Evolutionary conservation across 2,329 filamentous ascomycete genomes (phyloP).

Genomic region (Fusarium sp.): DNA sequence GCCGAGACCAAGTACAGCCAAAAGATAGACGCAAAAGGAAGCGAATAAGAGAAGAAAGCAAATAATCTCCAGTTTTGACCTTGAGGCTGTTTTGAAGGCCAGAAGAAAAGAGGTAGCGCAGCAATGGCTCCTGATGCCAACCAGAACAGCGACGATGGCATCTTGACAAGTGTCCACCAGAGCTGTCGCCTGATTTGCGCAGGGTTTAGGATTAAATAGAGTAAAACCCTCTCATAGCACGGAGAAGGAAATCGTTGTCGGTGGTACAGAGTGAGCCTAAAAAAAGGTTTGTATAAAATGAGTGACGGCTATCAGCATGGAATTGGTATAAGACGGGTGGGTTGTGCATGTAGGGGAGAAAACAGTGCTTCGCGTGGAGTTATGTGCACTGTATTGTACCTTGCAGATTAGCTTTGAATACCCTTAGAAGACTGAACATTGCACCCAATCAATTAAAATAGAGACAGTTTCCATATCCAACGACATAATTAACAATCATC

Average conservation of each 20-base stretch:
- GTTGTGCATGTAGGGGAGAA: slow-evolving; percentile 21
- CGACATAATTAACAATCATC: not conserved
- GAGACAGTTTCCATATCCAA: no score
- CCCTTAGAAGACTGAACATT: not conserved
- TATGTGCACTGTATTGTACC: slow-evolving; percentile 35
- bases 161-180: slow-evolving; percentile 48
- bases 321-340: slow-evolving; percentile 24
- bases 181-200: not conserved
- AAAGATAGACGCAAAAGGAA: slow-evolving; percentile 39
- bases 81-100: slow-evolving; percentile 13
- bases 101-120: slow-evolving; percentile 28
- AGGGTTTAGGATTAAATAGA: no score
- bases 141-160: slow-evolving; percentile 39
- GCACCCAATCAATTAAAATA: no score
- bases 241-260: not conserved
- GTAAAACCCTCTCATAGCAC: not conserved
- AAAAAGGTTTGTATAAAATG: slow-evolving; percentile 10
- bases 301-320: slow-evolving; percentile 12
- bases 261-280: not conserved
- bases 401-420: not conserved
- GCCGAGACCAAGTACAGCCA: slow-evolving; percentile 47
- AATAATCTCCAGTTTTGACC: not conserved
- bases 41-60: slow-evolving; percentile 31
- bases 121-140: slow-evolving; percentile 25
- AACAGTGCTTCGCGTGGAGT: slow-evolving; percentile 25